Base-by-base conservation (phyloP, 1,139 yeast species). In the Saccharomycopsis hybrid region DNA sequence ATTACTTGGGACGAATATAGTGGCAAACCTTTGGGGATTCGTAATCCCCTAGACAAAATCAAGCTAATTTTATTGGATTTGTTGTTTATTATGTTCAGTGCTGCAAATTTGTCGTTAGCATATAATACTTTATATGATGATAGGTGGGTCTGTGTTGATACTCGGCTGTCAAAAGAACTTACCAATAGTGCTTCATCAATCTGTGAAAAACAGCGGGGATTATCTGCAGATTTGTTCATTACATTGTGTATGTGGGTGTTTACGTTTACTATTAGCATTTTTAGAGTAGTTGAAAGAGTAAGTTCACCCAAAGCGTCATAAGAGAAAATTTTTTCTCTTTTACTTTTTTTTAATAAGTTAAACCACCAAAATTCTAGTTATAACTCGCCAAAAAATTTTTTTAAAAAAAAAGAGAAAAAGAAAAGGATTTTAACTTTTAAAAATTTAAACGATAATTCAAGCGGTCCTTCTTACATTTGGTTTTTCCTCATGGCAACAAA, bases 1-100 rank as follows among this genome's bases (percentile, higher is more conserved):
- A 87, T 90, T 63, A 81, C 96, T 1, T 82, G 81, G 59, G 97
- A 92, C 65, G 98, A 92, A 65, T 90, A 87, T 65, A 76, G 83
- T 28, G 95, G 97, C 25, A 85, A 87, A 62, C 98, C 97, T 0
- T 67, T 92, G 48, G 98, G 97, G 0, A 72, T 90, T 47, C 75
- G 97, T 56, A 80, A 86, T 56, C 95, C 96, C 0, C 71, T 78
- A 57, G 89, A 85, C 30, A 90, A 90, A 62, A 77, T 90, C 74
- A 74, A 88, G 60, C 74, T 89, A 52, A 73, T 78, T 50, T 72
- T 89, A 74, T 71, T 88, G 56, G 98, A 92, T 62, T 70, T 90
- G 46, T 68, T 90, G 37, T 88, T 92, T 65, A 87, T 92, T 56
- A 88, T 92, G n/a, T 86, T 90, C 61, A 81, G 90, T n/a, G 80